Percentiles rank a stretch among this genome's conserved stretches.
These are phyloP conservation scores for Plasmopara halstedii DNA, from an alignment of 352 stramenopile genomes.

Conservation along the genomic window DNA sequence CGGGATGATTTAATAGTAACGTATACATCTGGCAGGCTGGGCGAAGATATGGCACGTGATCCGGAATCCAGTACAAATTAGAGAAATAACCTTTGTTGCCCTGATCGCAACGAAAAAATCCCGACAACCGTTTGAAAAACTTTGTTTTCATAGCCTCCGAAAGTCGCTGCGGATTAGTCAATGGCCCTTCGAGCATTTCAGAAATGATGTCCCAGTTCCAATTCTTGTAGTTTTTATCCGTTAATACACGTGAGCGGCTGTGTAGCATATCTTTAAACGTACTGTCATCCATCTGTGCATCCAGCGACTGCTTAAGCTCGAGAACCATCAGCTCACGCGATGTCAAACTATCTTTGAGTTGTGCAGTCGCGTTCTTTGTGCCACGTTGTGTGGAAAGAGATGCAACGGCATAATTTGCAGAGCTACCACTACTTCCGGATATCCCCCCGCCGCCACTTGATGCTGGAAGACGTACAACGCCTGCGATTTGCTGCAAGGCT, in stretches of 20 bases:
- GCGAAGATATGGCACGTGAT: constrained; percentile 81
- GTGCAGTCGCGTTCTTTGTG: constrained; percentile 32
- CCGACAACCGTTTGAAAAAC: constrained; percentile 86
- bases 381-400: constrained; percentile 26
- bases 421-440: constrained; percentile 13
- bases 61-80: constrained; percentile 83
- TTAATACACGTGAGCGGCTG: constrained; percentile 75
- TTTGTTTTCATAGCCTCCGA: constrained; percentile 91
- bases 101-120: constrained; percentile 86
- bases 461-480: constrained; percentile 27
- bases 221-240: constrained; percentile 87
- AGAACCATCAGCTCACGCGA: constrained; percentile 83
- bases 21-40: constrained; percentile 88
- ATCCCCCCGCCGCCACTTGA: constrained; percentile 21
- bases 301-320: constrained; percentile 79
- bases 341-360: constrained; percentile 60
- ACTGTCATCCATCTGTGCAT: constrained; percentile 82
- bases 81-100: constrained; percentile 88
- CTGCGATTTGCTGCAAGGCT: constrained; percentile 32
- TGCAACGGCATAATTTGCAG: constrained; percentile 26
- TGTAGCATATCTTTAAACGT: constrained; percentile 88
- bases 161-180: constrained; percentile 79
- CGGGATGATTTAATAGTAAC: constrained; percentile 76
- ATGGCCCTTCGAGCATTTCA: constrained; percentile 76
- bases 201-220: constrained; percentile 91